phyloP scores from a whole-genome alignment of 2,329 filamentous ascomycete genomes.

The Calonectria hawksworthii region DNA sequence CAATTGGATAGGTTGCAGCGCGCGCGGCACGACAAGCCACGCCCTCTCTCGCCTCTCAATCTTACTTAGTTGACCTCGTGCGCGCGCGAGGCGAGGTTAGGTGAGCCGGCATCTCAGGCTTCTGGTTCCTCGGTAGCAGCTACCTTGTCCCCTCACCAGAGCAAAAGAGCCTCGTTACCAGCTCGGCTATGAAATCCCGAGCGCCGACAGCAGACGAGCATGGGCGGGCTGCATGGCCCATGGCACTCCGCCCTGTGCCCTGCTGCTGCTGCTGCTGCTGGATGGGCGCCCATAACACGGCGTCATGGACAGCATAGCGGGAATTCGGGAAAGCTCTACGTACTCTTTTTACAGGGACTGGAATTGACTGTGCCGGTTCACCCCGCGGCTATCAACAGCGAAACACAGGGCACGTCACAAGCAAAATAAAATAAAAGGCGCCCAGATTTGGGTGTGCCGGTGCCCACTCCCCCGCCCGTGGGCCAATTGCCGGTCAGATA shows the following conservation, averaged over 20 bases:
- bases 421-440: background rate
- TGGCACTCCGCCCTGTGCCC: background rate
- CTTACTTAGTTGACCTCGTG: background rate
- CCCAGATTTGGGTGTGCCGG: background rate
- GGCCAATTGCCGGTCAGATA: slow-evolving; percentile 41
- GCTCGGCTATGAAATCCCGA: slow-evolving; percentile 41
- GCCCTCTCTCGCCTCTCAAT: too few relatives aligned
- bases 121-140: slow-evolving; percentile 37
- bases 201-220: slow-evolving; percentile 31
- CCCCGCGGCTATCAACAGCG: slow-evolving; percentile 9
- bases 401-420: background rate
- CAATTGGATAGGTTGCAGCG: background rate
- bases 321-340: background rate
- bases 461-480: slow-evolving; percentile 9
- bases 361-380: slow-evolving; percentile 9
- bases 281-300: background rate
- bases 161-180: slow-evolving; percentile 28
- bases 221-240: background rate
- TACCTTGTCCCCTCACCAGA: background rate
- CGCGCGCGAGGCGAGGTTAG: too few relatives aligned
- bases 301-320: slow-evolving; percentile 4
- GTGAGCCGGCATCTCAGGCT: background rate
- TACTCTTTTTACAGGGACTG: background rate
- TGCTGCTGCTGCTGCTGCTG: too few relatives aligned
- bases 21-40: background rate